phyloP scores from a whole-genome alignment of 768 basidiomycete genomes.

The Gloeophyllum trabeum region DNA sequence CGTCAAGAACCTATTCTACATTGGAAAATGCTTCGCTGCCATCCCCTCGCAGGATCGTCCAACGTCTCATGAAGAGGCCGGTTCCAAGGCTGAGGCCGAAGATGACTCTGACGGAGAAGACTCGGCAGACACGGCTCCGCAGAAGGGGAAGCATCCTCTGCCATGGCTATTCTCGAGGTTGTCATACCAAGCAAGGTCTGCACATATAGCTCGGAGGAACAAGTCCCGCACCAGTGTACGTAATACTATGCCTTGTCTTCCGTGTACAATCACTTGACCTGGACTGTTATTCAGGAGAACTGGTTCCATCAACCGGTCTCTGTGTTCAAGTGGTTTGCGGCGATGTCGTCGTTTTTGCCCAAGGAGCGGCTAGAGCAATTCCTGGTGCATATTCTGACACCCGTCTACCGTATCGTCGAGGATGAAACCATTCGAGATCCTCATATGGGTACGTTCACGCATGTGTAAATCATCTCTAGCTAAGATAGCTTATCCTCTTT shows the following conservation, averaged over 20 bases:
- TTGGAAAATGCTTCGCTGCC: slow-evolving; percentile 75
- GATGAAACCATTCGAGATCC: slow-evolving; percentile 75
- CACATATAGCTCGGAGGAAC: slow-evolving; percentile 60
- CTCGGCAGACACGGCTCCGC: slow-evolving; percentile 6
- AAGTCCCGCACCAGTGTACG: slow-evolving; percentile 34
- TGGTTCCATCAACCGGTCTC: slow-evolving; percentile 80
- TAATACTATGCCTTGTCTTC: slow-evolving; percentile 2
- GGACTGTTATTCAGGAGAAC: slow-evolving; percentile 36
- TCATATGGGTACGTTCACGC: slow-evolving; percentile 63
- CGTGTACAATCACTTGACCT: slow-evolving; percentile 1
- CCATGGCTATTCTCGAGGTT: slow-evolving; percentile 93
- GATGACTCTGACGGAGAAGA: slow-evolving; percentile 15
- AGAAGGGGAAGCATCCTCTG: slow-evolving; percentile 35
- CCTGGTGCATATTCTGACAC: slow-evolving; percentile 76
- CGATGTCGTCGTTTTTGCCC: slow-evolving; percentile 71
- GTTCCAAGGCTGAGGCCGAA: slow-evolving; percentile 15
- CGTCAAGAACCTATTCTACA: slow-evolving; percentile 87
- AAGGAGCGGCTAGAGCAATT: slow-evolving; percentile 46
- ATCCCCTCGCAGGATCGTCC: slow-evolving; percentile 24
- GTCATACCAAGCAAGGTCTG: slow-evolving; percentile 76
- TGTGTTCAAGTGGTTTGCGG: slow-evolving; percentile 87
- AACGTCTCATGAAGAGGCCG: slow-evolving; percentile 13
- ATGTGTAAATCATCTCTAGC: background rate
- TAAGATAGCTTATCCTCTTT: background rate
- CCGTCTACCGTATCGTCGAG: slow-evolving; percentile 78